These are phyloP conservation scores for Boletus sensibilis DNA, from an alignment of 768 basidiomycete species.

Conservation along the genomic window DNA sequence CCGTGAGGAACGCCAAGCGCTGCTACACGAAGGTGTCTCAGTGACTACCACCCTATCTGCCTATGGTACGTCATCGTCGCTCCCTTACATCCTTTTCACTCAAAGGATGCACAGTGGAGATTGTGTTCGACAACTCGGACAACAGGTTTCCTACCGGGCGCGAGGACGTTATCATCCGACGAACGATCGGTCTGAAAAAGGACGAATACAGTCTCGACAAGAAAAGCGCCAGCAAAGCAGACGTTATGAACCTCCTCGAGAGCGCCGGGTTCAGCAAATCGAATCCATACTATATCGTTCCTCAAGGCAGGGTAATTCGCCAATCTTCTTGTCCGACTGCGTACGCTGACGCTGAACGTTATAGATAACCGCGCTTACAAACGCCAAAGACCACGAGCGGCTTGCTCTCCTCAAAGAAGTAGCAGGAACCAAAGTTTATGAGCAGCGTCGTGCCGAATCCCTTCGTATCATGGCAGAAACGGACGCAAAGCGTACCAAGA, in stretches of 20 bases:
- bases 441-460: slow-evolving; percentile 88
- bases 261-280: slow-evolving; percentile 96
- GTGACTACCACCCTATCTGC: slow-evolving; percentile 88
- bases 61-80: slow-evolving; percentile 55
- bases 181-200: slow-evolving; percentile 97
- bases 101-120: slow-evolving; percentile 56
- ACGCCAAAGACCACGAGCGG: slow-evolving; percentile 94
- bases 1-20: slow-evolving; percentile 85
- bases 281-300: slow-evolving; percentile 99
- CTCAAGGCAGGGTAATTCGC: slow-evolving; percentile 84
- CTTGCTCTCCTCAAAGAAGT: slow-evolving; percentile 96
- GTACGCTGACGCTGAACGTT: slow-evolving; percentile 5
- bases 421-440: slow-evolving; percentile 97
- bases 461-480: slow-evolving; percentile 98
- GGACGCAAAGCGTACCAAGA: slow-evolving; percentile 88
- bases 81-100: not conserved
- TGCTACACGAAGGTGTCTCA: slow-evolving; percentile 93
- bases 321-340: not conserved
- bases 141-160: slow-evolving; percentile 91
- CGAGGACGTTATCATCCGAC: slow-evolving; percentile 81
- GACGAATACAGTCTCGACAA: slow-evolving; percentile 97
- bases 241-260: slow-evolving; percentile 96
- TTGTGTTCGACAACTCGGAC: slow-evolving; percentile 93
- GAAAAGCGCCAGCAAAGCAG: slow-evolving; percentile 93
- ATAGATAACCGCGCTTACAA: slow-evolving; percentile 93